Evolutionary conservation across 371 early-diverging fungal genomes (phyloP).

Genomic region (Amoeboaphelidium occidentale): DNA sequence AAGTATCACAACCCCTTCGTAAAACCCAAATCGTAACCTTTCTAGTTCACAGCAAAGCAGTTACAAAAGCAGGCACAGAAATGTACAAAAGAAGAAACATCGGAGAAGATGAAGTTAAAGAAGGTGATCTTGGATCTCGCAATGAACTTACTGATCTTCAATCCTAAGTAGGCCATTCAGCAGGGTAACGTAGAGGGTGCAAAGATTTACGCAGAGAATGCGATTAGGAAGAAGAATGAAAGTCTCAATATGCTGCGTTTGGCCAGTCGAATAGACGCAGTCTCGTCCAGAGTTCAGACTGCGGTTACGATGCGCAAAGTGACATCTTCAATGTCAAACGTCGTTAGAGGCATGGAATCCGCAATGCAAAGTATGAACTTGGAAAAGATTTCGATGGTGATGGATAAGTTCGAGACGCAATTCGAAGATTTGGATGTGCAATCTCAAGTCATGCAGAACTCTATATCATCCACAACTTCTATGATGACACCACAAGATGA

Average conservation of each 20-base stretch:
- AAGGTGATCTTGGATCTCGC: constrained; percentile 24
- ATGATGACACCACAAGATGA: constrained; percentile 68
- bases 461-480: constrained; percentile 65
- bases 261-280: constrained; percentile 73
- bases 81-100: constrained; percentile 53
- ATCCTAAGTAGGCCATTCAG: constrained; percentile 45
- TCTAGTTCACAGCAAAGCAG: constrained; percentile 72
- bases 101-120: constrained; percentile 61
- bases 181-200: constrained; percentile 81
- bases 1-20: too few species aligned
- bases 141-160: neutral
- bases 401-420: constrained; percentile 82
- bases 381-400: constrained; percentile 71
- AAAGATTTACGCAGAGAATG: constrained; percentile 74
- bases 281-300: constrained; percentile 72
- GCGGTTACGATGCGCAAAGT: constrained; percentile 80
- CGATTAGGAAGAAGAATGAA: constrained; percentile 94
- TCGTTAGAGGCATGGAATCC: constrained; percentile 72
- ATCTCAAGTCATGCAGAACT: constrained; percentile 67
- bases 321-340: constrained; percentile 40
- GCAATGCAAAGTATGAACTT: constrained; percentile 77
- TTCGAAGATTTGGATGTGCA: constrained; percentile 85
- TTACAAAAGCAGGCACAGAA: constrained; percentile 59
- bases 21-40: too few species aligned
- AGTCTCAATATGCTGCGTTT: constrained; percentile 58